Base-by-base conservation (phyloP, 2,329 filamentous ascomycete genomes). In the Cytospora mali region DNA sequence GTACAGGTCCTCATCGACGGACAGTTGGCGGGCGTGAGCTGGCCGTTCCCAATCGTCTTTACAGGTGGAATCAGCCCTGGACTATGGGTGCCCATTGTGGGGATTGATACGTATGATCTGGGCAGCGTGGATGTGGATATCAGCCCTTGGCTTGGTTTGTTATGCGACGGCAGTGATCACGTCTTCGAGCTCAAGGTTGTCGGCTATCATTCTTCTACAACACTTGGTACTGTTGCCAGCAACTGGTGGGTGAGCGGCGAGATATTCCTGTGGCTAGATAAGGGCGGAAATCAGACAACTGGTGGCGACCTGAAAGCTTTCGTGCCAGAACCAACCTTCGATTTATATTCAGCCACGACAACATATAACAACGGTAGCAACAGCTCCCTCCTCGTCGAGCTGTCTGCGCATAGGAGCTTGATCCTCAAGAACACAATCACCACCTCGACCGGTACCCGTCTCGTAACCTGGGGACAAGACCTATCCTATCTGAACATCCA, bases 41-140 rank as follows among this genome's bases (percentile, higher is more conserved):
- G 90, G 90, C 92, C 92, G 0, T 94, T 91, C 68, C 91, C 91
- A 0, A 82, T 92, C 21, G 88, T 96, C 55, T 94, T 93, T 68
- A 93, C 91, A 0, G 91, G 92, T 2, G 91, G 91, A 1, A 80
- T 95, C 9, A 87, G 89, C 1, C 90, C 91, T 4, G 85, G 86
- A 1, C 81, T 95, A 46, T 92, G 92, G 83, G 81, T 90, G 7
- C 92, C 91, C 0, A 82, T 94, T 58, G 91, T 91, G 3, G 91
- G 91, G 1, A 85, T 90, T 25, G 88, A 95, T 69, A 86, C 90
- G 0, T 95, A 92, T 71, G 91, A 95, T 70, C 78, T 95, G 27
- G 80, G 84, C 50, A 90, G 95, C 71, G 86, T 91, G 65, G 89
- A 94, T 71, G 91, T 96, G 66, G 91, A 96, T 70, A 86, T 95